Percentiles rank a stretch among this genome's conserved stretches.
Conservation (phyloP, 345 rosid genomes). For the Mallotus nudiflorus region DNA sequence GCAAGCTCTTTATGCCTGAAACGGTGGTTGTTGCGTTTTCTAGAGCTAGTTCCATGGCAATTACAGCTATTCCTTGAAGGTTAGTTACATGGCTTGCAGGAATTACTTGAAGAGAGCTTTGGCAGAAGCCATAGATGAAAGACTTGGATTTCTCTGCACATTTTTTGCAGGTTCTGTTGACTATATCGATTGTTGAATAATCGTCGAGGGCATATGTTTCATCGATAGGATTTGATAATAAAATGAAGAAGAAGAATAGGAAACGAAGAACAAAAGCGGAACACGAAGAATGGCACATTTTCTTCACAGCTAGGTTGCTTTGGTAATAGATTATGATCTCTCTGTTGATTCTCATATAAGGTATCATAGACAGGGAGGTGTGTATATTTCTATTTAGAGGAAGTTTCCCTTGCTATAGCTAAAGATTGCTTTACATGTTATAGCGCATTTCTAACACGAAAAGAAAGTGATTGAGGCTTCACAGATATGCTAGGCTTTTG, state of each 20-base stretch:
- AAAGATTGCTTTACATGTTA: no score
- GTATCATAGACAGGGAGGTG: neutral
- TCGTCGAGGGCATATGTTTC: neutral
- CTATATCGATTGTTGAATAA: slow-evolving; percentile 19
- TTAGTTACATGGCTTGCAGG: slow-evolving; percentile 48
- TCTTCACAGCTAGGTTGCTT: neutral
- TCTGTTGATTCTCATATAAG: neutral
- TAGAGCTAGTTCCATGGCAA: slow-evolving; percentile 58
- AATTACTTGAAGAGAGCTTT: slow-evolving; percentile 40
- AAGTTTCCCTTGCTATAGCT: neutral
- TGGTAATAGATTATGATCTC: neutral
- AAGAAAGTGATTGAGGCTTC: no score
- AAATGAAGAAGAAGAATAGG: slow-evolving; percentile 24
- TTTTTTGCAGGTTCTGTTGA: slow-evolving; percentile 45
- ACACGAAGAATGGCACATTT: slow-evolving; percentile 18
- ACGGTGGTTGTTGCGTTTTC: slow-evolving; percentile 51
- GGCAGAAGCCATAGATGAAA: slow-evolving; percentile 44
- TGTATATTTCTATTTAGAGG: neutral
- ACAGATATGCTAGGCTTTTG: neutral
- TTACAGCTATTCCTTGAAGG: slow-evolving; percentile 48
- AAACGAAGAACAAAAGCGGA: slow-evolving; percentile 3
- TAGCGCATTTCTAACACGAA: no score
- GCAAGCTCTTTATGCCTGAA: slow-evolving; percentile 37
- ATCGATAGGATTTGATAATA: neutral
- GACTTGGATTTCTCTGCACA: slow-evolving; percentile 38